Conservation (phyloP, 352 stramenopile species). For the Pythium grandisporangium region DNA sequence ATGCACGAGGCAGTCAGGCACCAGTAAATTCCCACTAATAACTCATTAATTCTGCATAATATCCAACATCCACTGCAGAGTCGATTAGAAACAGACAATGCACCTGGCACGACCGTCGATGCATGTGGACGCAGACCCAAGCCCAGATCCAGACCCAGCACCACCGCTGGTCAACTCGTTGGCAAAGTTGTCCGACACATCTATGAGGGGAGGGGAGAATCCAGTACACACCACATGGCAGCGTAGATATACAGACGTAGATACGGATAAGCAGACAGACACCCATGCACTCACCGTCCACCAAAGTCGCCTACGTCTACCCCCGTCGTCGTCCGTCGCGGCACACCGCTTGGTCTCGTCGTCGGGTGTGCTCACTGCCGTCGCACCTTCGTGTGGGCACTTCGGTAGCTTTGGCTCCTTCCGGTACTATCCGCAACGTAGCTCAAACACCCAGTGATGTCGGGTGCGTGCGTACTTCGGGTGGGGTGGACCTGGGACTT, state of each 20-base stretch:
- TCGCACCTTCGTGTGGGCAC: not conserved
- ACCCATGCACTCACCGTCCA: constrained; percentile 34
- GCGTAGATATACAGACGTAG: no score
- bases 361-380: constrained; percentile 1
- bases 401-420: not conserved
- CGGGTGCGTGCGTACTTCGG: constrained; percentile 9
- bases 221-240: not conserved
- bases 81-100: no score
- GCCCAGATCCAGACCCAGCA: constrained; percentile 1
- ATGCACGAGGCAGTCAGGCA: no score
- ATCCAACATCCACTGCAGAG: no score
- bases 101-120: constrained; percentile 4
- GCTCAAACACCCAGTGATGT: not conserved
- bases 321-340: constrained; percentile 25
- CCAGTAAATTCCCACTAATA: no score
- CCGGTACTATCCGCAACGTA: not conserved
- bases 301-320: constrained; percentile 75
- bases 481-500: constrained; percentile 10
- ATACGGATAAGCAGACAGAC: no score
- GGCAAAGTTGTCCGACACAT: constrained; percentile 78
- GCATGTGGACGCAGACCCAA: no score
- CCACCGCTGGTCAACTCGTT: constrained; percentile 36
- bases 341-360: constrained; percentile 22
- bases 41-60: no score
- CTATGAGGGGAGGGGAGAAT: constrained; percentile 12